These are phyloP conservation scores for Phytophthora melonis DNA, from an alignment of 352 stramenopile species.

Conservation along the genomic window DNA sequence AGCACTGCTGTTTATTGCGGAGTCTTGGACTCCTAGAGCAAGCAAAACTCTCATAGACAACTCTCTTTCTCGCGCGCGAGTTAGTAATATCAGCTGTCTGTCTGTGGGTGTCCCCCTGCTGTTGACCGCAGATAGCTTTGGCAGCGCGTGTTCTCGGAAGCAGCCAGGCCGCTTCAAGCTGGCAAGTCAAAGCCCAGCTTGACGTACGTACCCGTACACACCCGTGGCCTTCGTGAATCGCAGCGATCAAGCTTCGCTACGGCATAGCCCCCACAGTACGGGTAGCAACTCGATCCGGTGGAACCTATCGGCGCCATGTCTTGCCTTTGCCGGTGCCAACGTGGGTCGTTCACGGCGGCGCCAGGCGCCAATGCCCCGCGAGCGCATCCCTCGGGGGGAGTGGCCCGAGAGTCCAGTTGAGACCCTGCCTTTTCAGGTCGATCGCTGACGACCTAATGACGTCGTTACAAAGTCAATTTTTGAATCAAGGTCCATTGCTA, in stretches of 20 bases:
- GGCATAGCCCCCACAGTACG: no score
- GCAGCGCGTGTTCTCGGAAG: neutral
- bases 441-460: neutral
- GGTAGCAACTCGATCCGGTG: neutral
- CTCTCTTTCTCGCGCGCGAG: neutral
- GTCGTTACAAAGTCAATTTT: constrained; percentile 1
- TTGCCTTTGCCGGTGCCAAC: no score
- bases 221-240: no score
- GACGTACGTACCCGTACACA: no score
- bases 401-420: neutral
- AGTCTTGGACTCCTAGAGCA: no score
- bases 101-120: neutral
- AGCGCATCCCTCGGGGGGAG: neutral
- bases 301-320: no score
- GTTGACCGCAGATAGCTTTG: neutral
- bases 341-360: neutral
- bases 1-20: no score
- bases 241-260: no score
- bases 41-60: neutral
- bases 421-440: neutral
- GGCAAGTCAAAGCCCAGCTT: no score
- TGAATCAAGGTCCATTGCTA: neutral
- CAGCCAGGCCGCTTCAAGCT: neutral
- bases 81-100: neutral
- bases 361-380: neutral